These are phyloP conservation scores for Aspergillus fructus DNA, from an alignment of 2,329 filamentous ascomycete genomes.

Conservation along the genomic window DNA sequence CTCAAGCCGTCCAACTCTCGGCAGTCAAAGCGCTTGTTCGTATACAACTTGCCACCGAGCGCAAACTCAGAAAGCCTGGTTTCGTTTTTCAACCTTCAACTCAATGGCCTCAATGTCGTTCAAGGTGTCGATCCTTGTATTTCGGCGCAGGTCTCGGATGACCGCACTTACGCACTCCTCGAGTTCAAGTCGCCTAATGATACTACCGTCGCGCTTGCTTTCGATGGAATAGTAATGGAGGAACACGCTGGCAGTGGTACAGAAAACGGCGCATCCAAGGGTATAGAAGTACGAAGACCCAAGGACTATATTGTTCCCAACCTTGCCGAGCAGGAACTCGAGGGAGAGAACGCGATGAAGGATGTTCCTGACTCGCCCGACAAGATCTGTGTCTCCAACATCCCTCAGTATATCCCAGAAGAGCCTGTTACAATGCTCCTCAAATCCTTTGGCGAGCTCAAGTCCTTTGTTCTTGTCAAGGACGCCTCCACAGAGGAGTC, in stretches of 20 bases:
- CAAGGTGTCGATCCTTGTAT: slow-evolving; percentile 81
- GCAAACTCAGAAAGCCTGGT: slow-evolving; percentile 74
- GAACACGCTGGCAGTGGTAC: slow-evolving; percentile 58
- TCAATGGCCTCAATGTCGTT: slow-evolving; percentile 94
- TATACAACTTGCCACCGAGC: slow-evolving; percentile 74
- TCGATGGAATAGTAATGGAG: slow-evolving; percentile 88
- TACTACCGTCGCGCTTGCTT: slow-evolving; percentile 83
- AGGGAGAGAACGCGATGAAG: slow-evolving; percentile 74
- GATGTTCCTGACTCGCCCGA: slow-evolving; percentile 88
- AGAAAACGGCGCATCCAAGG: slow-evolving; percentile 54
- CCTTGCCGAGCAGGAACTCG: slow-evolving; percentile 68
- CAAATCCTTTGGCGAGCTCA: slow-evolving; percentile 86
- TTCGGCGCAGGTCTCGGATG: slow-evolving; percentile 76
- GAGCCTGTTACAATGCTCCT: slow-evolving; percentile 90
- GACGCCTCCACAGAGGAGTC: slow-evolving; percentile 83
- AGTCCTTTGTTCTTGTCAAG: slow-evolving; percentile 86
- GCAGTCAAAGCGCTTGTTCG: slow-evolving; percentile 87
- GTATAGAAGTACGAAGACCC: slow-evolving; percentile 75
- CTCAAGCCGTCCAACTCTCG: slow-evolving; percentile 91
- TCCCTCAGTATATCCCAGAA: slow-evolving; percentile 83
- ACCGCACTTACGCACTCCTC: slow-evolving; percentile 76
- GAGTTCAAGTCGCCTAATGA: slow-evolving; percentile 89
- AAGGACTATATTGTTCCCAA: slow-evolving; percentile 97
- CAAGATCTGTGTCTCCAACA: slow-evolving; percentile 90
- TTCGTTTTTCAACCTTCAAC: slow-evolving; percentile 91